Evolutionary conservation across 1,284 basidiomycete species (phyloP).

Genomic region (Takashimella koratensis): DNA sequence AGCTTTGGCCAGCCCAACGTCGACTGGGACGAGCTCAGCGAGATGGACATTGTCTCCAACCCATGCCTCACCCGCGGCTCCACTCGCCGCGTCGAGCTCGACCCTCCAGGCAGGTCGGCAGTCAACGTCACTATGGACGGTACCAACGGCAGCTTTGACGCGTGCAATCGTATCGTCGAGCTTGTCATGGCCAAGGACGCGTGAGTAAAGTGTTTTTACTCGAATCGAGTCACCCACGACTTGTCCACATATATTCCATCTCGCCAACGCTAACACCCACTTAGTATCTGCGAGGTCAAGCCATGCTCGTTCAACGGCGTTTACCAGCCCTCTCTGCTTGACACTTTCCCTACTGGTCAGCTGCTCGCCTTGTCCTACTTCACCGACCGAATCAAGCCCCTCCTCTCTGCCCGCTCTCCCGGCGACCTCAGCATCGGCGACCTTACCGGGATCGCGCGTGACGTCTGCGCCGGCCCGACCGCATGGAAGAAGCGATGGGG

Average conservation of each 20-base stretch:
- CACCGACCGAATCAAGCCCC: slow-evolving; percentile 85
- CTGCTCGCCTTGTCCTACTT: slow-evolving; percentile 92
- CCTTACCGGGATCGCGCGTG: slow-evolving; percentile 62
- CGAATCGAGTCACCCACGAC: too few species aligned
- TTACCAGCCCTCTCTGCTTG: slow-evolving; percentile 91
- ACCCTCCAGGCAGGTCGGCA: slow-evolving; percentile 55
- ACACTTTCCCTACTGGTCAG: slow-evolving; percentile 77
- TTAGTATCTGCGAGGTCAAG: slow-evolving; percentile 78
- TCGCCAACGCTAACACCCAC: too few species aligned
- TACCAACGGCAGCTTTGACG: slow-evolving; percentile 74
- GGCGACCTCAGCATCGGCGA: slow-evolving; percentile 58
- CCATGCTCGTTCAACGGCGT: slow-evolving; percentile 97
- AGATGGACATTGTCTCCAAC: slow-evolving; percentile 56
- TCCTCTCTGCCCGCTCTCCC: slow-evolving; percentile 54
- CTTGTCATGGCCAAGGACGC: slow-evolving; percentile 95
- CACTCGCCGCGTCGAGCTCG: slow-evolving; percentile 64
- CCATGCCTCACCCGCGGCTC: slow-evolving; percentile 77
- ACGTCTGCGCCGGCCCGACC: slow-evolving; percentile 66
- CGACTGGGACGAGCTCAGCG: slow-evolving; percentile 51
- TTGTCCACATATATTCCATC: too few species aligned
- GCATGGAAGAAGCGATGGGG: slow-evolving; percentile 57
- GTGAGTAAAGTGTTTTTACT: slow-evolving; percentile 60
- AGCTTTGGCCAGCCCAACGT: slow-evolving; percentile 50
- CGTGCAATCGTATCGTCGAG: slow-evolving; percentile 79
- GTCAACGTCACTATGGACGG: slow-evolving; percentile 78